Base-by-base conservation (phyloP, 2,329 filamentous ascomycete genomes). In the Fusarium humuli region DNA sequence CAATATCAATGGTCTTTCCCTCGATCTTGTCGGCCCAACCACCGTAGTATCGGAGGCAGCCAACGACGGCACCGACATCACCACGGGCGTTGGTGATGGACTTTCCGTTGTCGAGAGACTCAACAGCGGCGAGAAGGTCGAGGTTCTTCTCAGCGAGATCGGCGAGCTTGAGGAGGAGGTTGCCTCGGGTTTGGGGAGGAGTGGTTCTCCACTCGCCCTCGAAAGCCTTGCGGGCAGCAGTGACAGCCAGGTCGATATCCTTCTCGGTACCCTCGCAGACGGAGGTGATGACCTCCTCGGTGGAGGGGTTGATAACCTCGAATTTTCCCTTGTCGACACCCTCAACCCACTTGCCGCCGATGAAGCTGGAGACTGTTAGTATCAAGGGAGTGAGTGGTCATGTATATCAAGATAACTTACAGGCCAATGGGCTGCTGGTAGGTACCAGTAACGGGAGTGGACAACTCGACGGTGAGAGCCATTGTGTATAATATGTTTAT, bases 11-110 rank as follows among this genome's bases (percentile, higher is more conserved):
- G 60, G 94, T 93, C 86, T 94, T 94, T 81, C 94, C 94, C 81
- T 90, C 87, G 72, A 96, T 91, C 90, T 97, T 97, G 86, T 97
- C 94, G 76, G 94, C 92, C 90, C 92, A 97, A 67, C 94, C 94
- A 77, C 88, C 94, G 76, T 83, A 83, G 79, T 83, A 98, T 81
- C 94, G 90, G 77, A 98, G 81, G 83, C 88, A 91, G 77, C 86
- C 90, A 71, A 88, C 85, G 62, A 90, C 90, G 73, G 88, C 87
- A 57, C 80, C 83, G 44, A 97, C 86, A 78, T 97, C 94, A 40
- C 89, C 91, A 78, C 89, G 91, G 68, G 93, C 91, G 87, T 93
- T 89, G 77, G 78, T 85, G 79, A 94, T 88, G 69, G 92, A 90
- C 87, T 96, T 96, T 80, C 92, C 94, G 78, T 97, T 94, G 85